Percentiles rank a stretch among this genome's conserved stretches.
Conservation (phyloP, 208 protist species). For the Wallacemonas sp. region DNA sequence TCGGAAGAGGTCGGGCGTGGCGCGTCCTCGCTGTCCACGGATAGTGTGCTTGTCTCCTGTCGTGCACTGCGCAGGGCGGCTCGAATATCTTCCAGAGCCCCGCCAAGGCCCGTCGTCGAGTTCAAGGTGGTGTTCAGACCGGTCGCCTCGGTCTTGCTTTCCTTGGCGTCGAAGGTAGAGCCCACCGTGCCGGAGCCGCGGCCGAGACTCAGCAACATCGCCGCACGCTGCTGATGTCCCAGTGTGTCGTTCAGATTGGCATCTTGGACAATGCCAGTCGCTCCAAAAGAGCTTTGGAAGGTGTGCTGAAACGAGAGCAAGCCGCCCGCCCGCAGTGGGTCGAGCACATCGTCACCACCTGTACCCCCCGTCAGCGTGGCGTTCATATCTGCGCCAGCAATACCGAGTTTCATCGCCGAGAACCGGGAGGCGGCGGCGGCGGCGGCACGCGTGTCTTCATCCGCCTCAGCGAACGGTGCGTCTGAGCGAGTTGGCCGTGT, state of each 20-base stretch:
- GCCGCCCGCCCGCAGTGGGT: not conserved
- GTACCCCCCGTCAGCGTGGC: conserved; percentile 21
- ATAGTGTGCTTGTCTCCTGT: not conserved
- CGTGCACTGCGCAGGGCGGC: conserved; percentile 1
- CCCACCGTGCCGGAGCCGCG: not conserved
- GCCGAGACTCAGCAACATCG: conserved; percentile 30
- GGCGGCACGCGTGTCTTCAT: not conserved
- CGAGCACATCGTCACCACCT: not conserved
- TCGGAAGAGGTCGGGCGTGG: too few relatives aligned
- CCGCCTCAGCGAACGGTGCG: not conserved
- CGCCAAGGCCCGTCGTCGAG: conserved; percentile 1
- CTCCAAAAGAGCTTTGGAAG: conserved; percentile 10
- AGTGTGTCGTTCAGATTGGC: conserved; percentile 47
- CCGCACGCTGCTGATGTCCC: conserved; percentile 39
- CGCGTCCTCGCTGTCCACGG: too few relatives aligned
- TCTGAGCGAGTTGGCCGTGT: not conserved
- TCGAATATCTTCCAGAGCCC: conserved; percentile 1
- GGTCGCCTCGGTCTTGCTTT: not conserved
- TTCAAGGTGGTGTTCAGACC: conserved; percentile 5
- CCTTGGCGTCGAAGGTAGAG: not conserved
- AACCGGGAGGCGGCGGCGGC: conserved; percentile 4
- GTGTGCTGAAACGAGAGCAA: conserved; percentile 6
- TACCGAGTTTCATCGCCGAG: conserved; percentile 18
- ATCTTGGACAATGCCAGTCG: not conserved
- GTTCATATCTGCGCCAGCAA: conserved; percentile 22